Conservation (phyloP, 2,329 filamentous ascomycete species). For the Botrytis hyacinthi region DNA sequence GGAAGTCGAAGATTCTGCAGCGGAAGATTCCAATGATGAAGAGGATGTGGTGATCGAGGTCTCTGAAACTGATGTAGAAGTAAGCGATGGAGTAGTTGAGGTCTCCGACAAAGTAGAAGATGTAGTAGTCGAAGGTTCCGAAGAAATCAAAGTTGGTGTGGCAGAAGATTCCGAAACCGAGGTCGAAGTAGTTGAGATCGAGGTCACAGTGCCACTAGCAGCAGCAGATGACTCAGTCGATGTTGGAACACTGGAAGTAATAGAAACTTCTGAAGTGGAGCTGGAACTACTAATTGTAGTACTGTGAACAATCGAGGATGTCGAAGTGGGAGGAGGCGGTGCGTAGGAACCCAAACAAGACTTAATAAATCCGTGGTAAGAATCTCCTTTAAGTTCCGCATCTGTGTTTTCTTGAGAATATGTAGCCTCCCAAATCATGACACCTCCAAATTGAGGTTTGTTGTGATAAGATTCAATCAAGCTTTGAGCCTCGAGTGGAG, state of each 20-base stretch:
- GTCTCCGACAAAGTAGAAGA: background rate
- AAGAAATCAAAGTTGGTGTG: background rate
- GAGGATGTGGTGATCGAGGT: background rate
- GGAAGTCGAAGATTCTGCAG: background rate
- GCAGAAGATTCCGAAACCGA: background rate
- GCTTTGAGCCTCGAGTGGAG: slow-evolving; percentile 28
- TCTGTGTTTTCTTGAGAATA: slow-evolving; percentile 28
- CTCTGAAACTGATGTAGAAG: background rate
- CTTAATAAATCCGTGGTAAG: slow-evolving; percentile 29
- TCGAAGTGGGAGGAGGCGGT: slow-evolving; percentile 8
- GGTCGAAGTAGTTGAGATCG: background rate
- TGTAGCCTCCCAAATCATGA: slow-evolving; percentile 40
- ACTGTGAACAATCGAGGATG: slow-evolving; percentile 20
- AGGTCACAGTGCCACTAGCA: background rate
- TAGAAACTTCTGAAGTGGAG: slow-evolving; percentile 3
- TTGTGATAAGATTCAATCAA: slow-evolving; percentile 31
- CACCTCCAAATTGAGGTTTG: slow-evolving; percentile 36
- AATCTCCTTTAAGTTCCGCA: slow-evolving; percentile 14
- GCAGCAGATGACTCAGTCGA: slow-evolving; percentile 7
- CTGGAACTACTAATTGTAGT: slow-evolving; percentile 11
- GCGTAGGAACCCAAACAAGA: slow-evolving; percentile 24
- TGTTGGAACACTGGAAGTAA: background rate
- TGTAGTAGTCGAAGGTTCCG: background rate
- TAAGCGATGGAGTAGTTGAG: background rate
- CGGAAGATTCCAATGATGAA: background rate